Conservation (phyloP, 768 basidiomycete species). For the Tylopilus subfusipes region DNA sequence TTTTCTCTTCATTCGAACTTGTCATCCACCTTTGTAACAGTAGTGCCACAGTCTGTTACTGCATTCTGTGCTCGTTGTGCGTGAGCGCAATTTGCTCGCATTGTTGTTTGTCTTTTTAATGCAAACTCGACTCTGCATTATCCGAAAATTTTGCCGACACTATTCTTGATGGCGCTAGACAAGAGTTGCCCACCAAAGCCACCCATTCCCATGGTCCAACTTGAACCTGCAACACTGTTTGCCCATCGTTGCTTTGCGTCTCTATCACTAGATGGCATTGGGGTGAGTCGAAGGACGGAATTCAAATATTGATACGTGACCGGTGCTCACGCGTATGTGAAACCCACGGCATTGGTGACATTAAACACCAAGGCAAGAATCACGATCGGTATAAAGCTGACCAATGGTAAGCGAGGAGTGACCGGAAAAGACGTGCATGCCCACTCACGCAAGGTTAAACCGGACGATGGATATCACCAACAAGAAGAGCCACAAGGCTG, state of each 20-base stretch:
- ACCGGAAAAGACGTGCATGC: constrained; percentile 2
- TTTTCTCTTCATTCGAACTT: constrained; percentile 10
- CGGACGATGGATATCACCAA: constrained; percentile 87
- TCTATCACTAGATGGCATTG: constrained; percentile 55
- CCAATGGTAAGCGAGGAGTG: constrained; percentile 3
- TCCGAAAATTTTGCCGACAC: constrained; percentile 75
- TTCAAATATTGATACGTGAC: background rate
- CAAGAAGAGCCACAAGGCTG: constrained; percentile 81
- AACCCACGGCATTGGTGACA: constrained; percentile 90
- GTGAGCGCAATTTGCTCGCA: constrained; percentile 3
- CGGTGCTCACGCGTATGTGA: constrained; percentile 81
- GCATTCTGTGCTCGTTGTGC: constrained; percentile 3
- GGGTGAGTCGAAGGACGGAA: constrained; percentile 10
- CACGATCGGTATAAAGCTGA: constrained; percentile 92
- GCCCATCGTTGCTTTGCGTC: constrained; percentile 95
- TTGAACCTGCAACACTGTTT: constrained; percentile 60
- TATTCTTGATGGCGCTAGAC: constrained; percentile 76
- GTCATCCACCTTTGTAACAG: constrained; percentile 32
- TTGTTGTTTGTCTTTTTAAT: constrained; percentile 11
- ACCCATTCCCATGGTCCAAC: constrained; percentile 71
- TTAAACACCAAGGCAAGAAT: constrained; percentile 94
- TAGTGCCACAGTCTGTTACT: constrained; percentile 20
- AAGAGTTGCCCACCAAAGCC: constrained; percentile 84
- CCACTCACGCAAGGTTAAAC: constrained; percentile 77
- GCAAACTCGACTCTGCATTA: constrained; percentile 17